These are phyloP conservation scores for Anethum foeniculum DNA, from an alignment of 140 eudicot species.

Conservation along the genomic window DNA sequence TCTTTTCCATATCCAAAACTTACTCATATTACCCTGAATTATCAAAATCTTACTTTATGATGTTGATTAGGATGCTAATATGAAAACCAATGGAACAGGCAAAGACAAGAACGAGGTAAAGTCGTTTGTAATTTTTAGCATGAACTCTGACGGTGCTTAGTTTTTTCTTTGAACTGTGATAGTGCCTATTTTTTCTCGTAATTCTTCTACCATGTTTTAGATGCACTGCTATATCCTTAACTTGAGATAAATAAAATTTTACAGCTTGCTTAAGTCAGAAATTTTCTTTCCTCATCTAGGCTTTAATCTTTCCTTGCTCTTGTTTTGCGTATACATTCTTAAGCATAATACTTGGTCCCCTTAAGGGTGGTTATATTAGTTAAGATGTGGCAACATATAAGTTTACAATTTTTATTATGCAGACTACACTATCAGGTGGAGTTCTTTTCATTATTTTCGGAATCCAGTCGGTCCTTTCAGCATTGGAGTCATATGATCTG, in stretches of 20 bases:
- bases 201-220: background rate
- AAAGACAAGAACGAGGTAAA: constrained; percentile 59
- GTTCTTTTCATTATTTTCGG: constrained; percentile 82
- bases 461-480: constrained; percentile 71
- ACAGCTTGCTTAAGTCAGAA: background rate
- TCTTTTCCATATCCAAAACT: constrained; percentile 5
- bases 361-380: no score
- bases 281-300: background rate
- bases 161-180: background rate
- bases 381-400: background rate
- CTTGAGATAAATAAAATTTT: background rate
- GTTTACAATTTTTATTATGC: constrained; percentile 16
- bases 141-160: background rate
- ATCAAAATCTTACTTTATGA: constrained; percentile 1
- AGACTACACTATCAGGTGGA: constrained; percentile 86
- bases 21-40: background rate
- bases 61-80: constrained; percentile 61
- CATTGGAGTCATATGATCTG: constrained; percentile 42
- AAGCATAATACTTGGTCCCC: background rate
- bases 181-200: background rate
- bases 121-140: background rate
- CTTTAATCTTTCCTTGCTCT: background rate
- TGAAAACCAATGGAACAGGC: constrained; percentile 40
- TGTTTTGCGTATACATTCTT: background rate
- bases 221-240: background rate